Conservation (phyloP, 345 rosid genomes). For the Gossypium turneri region DNA sequence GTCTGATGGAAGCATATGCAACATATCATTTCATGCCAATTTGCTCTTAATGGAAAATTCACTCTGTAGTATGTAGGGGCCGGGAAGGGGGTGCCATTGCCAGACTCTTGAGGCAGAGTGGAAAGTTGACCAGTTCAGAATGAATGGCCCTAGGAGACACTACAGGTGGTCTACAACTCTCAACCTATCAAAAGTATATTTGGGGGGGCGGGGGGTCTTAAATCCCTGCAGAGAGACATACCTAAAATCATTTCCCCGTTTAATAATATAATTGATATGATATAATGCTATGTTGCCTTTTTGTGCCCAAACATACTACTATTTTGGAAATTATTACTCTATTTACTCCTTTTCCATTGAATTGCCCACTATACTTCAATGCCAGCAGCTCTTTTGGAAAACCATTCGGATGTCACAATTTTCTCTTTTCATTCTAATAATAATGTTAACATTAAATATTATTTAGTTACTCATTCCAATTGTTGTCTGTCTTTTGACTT, state of each 20-base stretch:
- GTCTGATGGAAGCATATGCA: not conserved
- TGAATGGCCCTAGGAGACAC: slow-evolving; percentile 39
- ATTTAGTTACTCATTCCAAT: not conserved
- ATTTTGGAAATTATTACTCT: slow-evolving; percentile 32
- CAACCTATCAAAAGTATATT: slow-evolving; percentile 15
- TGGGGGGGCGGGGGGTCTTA: slow-evolving; percentile 12
- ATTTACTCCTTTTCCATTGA: slow-evolving; percentile 9
- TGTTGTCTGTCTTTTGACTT: slow-evolving; percentile 24
- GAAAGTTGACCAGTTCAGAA: slow-evolving; percentile 30
- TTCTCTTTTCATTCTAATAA: not conserved
- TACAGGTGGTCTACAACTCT: slow-evolving; percentile 4
- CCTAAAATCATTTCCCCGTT: slow-evolving; percentile 25
- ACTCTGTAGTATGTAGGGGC: slow-evolving; percentile 36
- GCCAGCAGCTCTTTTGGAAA: slow-evolving; percentile 19
- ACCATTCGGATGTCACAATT: slow-evolving; percentile 11
- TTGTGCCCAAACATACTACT: slow-evolving; percentile 27
- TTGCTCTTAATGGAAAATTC: not conserved
- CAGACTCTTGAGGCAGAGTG: not conserved
- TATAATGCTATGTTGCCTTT: slow-evolving; percentile 1
- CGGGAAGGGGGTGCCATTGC: slow-evolving; percentile 1
- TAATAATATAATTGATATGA: slow-evolving; percentile 11
- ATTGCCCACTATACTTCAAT: slow-evolving; percentile 16
- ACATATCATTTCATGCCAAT: not conserved
- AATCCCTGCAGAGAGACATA: slow-evolving; percentile 30
- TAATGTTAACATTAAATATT: not conserved